These are phyloP conservation scores for Panaeolus cyanescens DNA, from an alignment of 768 basidiomycete genomes.

Conservation along the genomic window DNA sequence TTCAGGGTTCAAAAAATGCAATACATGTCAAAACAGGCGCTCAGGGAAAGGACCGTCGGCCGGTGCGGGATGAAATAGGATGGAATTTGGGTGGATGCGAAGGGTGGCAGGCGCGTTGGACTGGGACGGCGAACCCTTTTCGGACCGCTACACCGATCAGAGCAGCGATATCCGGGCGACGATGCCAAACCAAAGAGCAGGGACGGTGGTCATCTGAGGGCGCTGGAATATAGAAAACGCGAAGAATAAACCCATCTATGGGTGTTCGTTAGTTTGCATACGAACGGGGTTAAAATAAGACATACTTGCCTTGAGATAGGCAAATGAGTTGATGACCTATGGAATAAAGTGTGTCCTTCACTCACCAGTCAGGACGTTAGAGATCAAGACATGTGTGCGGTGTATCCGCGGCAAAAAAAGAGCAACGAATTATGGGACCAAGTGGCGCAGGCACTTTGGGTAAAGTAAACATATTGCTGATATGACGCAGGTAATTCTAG, in stretches of 20 bases:
- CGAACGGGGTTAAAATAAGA: neutral
- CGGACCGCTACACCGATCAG: neutral
- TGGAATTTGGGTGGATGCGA: neutral
- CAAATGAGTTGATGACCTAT: neutral
- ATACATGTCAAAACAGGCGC: neutral
- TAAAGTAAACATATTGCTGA: no score
- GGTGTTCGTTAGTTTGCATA: neutral
- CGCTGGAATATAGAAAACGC: neutral
- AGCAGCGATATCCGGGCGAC: neutral
- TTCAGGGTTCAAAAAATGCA: neutral
- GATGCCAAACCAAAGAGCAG: neutral
- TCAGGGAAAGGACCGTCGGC: neutral
- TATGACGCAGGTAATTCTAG: no score
- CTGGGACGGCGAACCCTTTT: neutral
- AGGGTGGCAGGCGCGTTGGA: neutral
- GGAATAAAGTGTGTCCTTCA: no score
- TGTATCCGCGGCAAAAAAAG: no score
- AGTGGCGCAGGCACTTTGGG: no score
- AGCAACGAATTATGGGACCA: no score
- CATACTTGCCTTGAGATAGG: neutral
- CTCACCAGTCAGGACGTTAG: no score
- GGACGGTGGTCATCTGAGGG: neutral
- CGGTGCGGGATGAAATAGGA: neutral
- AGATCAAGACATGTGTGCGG: no score
- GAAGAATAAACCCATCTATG: neutral